Evolutionary conservation across 2,329 filamentous ascomycete genomes (phyloP).

Genomic region (Colletotrichum kahawae): DNA sequence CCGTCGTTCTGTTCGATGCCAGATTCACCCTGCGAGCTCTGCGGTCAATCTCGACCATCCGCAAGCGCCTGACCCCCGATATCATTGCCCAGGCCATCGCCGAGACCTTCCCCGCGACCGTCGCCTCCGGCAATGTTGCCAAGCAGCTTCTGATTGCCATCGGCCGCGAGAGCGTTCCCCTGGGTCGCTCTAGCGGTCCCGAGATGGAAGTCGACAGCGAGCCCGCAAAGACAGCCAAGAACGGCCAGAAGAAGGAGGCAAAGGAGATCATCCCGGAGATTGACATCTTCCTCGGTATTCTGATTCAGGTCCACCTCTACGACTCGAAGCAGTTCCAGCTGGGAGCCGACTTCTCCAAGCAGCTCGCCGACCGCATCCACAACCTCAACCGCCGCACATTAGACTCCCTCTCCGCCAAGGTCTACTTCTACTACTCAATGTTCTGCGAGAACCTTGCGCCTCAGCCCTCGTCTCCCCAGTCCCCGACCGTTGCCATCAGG

Average conservation of each 20-base stretch:
- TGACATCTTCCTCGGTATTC: constrained; percentile 86
- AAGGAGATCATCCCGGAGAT: constrained; percentile 87
- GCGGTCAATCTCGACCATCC: constrained; percentile 92
- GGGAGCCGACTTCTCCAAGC: constrained; percentile 83
- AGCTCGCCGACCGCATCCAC: constrained; percentile 84
- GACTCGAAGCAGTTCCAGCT: constrained; percentile 82
- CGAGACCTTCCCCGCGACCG: constrained; percentile 74
- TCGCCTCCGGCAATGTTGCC: constrained; percentile 67
- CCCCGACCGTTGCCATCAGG: constrained; percentile 84
- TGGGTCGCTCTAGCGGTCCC: constrained; percentile 59
- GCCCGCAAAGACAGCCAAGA: constrained; percentile 55
- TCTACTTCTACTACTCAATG: constrained; percentile 97
- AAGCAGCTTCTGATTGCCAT: constrained; percentile 74
- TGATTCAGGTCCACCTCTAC: constrained; percentile 86
- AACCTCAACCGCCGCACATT: constrained; percentile 90
- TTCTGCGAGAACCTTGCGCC: constrained; percentile 93
- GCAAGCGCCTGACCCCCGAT: constrained; percentile 85
- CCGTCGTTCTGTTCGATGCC: constrained; percentile 90
- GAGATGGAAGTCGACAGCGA: constrained; percentile 80
- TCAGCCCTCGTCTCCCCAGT: constrained; percentile 86
- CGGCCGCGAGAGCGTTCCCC: constrained; percentile 68
- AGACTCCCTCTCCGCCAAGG: constrained; percentile 91
- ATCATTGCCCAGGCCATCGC: constrained; percentile 81
- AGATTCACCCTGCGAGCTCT: constrained; percentile 94
- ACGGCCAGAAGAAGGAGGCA: constrained; percentile 65